phyloP scores from a whole-genome alignment of 129 eudicot species.

The Heracleum sosnowskyi region DNA sequence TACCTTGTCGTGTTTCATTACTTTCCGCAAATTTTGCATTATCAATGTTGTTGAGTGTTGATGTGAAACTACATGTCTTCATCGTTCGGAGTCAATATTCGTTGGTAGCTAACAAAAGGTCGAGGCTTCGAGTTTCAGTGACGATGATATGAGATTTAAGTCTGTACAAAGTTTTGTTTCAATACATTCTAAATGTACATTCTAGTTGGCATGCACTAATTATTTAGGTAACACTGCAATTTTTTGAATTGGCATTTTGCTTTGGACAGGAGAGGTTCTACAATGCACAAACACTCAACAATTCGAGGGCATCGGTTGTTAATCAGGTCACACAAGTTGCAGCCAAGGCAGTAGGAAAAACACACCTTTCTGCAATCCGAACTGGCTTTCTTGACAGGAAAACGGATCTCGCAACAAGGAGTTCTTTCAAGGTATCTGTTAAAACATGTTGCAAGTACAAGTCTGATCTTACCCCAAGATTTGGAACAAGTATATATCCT shows the following conservation, averaged over 20 bases:
- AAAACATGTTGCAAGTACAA: background rate
- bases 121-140: too few species aligned
- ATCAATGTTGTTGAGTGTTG: background rate
- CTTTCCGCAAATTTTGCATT: background rate
- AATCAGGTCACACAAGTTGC: slow-evolving; percentile 38
- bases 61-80: background rate
- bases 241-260: background rate
- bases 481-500: background rate
- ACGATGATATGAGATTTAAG: too few species aligned
- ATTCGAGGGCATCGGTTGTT: slow-evolving; percentile 34
- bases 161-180: too few species aligned
- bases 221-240: background rate
- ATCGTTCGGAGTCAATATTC: background rate
- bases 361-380: slow-evolving; percentile 38
- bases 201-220: too few species aligned
- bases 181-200: too few species aligned
- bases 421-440: slow-evolving; percentile 65
- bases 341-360: slow-evolving; percentile 33
- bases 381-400: slow-evolving; percentile 48
- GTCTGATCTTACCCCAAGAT: background rate
- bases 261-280: slow-evolving; percentile 55
- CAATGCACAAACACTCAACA: slow-evolving; percentile 40
- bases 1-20: background rate
- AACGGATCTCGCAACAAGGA: slow-evolving; percentile 60
- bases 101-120: too few species aligned